Conservation (phyloP, 2,329 filamentous ascomycete genomes). For the Escovopsis sp. region DNA sequence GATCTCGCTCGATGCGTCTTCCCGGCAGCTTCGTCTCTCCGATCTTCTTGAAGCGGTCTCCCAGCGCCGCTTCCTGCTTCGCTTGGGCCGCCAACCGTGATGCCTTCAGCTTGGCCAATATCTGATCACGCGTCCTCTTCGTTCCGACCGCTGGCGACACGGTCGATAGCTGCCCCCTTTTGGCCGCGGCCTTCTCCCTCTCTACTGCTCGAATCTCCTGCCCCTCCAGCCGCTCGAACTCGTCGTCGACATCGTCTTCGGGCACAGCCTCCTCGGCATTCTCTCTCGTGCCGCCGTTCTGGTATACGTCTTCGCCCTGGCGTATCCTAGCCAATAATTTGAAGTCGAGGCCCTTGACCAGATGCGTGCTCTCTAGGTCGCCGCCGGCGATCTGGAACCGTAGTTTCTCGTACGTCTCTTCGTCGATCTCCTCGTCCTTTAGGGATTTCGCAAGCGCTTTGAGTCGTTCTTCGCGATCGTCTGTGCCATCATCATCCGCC, state of each 20-base stretch:
- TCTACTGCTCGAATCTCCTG: conserved; percentile 37
- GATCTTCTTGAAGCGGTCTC: conserved; percentile 50
- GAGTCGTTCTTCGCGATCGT: conserved; percentile 48
- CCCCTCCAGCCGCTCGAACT: conserved; percentile 44
- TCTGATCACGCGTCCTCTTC: conserved; percentile 51
- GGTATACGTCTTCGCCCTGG: conserved; percentile 52
- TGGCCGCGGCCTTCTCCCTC: conserved; percentile 32
- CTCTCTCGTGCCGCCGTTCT: conserved; percentile 17
- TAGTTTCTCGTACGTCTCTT: conserved; percentile 60
- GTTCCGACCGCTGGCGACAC: conserved; percentile 33
- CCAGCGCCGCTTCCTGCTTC: conserved; percentile 35
- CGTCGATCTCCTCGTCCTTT: conserved; percentile 73
- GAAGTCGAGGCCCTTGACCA: conserved; percentile 86
- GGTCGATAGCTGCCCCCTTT: conserved; percentile 47
- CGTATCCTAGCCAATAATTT: conserved; percentile 57
- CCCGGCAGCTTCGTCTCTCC: conserved; percentile 38
- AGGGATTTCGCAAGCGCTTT: conserved; percentile 68
- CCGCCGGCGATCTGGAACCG: conserved; percentile 69
- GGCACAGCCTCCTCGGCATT: conserved; percentile 11
- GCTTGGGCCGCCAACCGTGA: conserved; percentile 45
- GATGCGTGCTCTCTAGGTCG: conserved; percentile 63
- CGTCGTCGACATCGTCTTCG: conserved; percentile 43
- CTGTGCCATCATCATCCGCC: conserved; percentile 38
- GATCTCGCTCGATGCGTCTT: conserved; percentile 45
- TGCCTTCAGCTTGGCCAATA: conserved; percentile 52